phyloP scores from a whole-genome alignment of 371 early-diverging fungal species.

The Mucor piriformis region DNA sequence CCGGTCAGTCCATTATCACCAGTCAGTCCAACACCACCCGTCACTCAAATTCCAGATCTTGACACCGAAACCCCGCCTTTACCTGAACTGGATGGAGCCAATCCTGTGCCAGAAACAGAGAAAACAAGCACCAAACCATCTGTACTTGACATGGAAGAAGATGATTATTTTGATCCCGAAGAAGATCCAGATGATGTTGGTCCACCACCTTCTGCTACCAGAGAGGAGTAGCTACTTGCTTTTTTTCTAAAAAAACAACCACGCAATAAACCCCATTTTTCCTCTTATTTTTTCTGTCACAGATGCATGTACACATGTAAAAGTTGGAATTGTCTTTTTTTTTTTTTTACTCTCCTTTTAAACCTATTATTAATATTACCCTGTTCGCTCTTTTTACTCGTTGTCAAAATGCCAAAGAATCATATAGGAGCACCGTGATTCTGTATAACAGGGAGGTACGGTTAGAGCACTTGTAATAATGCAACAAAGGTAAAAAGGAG shows the following conservation, averaged over 20 bases:
- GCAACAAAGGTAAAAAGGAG: too few relatives aligned
- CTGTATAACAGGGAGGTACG: too few relatives aligned
- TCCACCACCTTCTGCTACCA: constrained; percentile 2
- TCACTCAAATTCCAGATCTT: background rate
- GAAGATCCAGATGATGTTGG: constrained; percentile 20
- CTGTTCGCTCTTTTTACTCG: background rate
- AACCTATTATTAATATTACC: background rate
- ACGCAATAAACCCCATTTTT: background rate
- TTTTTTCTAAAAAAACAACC: background rate
- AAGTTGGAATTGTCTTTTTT: too few relatives aligned
- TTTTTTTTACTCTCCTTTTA: background rate
- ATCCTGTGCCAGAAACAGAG: background rate
- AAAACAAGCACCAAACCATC: background rate
- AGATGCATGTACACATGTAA: background rate
- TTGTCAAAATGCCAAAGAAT: background rate
- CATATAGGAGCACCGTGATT: background rate
- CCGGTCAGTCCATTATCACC: background rate
- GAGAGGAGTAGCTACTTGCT: constrained; percentile 8
- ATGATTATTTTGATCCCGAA: constrained; percentile 10
- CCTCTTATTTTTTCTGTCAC: background rate
- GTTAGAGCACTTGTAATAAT: too few relatives aligned
- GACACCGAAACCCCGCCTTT: background rate
- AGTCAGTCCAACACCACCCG: background rate
- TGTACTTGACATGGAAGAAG: constrained; percentile 11
- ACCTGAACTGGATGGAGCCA: background rate